These are phyloP conservation scores for Botryotinia calthae DNA, from an alignment of 2,329 filamentous ascomycete species.

Conservation along the genomic window DNA sequence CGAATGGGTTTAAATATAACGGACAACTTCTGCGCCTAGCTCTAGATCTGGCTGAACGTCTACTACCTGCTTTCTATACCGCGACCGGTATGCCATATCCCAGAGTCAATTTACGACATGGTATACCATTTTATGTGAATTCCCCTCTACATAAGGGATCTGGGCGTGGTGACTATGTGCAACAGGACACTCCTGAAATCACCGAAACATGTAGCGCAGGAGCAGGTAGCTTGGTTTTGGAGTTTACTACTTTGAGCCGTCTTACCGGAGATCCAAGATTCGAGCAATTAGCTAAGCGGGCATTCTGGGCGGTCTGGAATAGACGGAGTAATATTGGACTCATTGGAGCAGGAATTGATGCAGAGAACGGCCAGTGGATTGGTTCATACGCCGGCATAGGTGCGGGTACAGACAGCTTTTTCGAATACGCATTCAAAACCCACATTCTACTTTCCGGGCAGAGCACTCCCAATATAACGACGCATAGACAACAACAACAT, in stretches of 20 bases:
- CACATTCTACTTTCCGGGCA: constrained; percentile 85
- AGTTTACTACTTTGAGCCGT: constrained; percentile 87
- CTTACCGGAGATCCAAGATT: constrained; percentile 85
- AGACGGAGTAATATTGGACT: constrained; percentile 80
- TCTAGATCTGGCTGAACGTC: constrained; percentile 74
- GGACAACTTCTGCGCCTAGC: constrained; percentile 89
- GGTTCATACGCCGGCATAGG: constrained; percentile 89
- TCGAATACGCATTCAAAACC: constrained; percentile 95
- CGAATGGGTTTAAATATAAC: constrained; percentile 76
- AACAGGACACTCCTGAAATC: constrained; percentile 56
- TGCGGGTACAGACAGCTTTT: constrained; percentile 96
- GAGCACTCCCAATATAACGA: constrained; percentile 51
- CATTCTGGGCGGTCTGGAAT: constrained; percentile 97
- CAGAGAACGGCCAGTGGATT: constrained; percentile 87
- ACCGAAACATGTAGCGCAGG: constrained; percentile 97
- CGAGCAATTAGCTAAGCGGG: constrained; percentile 82
- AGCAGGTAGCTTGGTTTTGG: constrained; percentile 90
- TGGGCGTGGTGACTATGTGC: constrained; percentile 43
- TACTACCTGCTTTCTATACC: constrained; percentile 91
- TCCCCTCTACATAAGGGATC: constrained; percentile 69
- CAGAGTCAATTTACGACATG: constrained; percentile 84
- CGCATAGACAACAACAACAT: constrained; percentile 25
- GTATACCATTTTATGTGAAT: constrained; percentile 88
- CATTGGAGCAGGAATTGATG: constrained; percentile 88
- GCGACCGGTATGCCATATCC: constrained; percentile 91